These are phyloP conservation scores for Citrus hindsii DNA, from an alignment of 345 rosid genomes.

Conservation along the genomic window DNA sequence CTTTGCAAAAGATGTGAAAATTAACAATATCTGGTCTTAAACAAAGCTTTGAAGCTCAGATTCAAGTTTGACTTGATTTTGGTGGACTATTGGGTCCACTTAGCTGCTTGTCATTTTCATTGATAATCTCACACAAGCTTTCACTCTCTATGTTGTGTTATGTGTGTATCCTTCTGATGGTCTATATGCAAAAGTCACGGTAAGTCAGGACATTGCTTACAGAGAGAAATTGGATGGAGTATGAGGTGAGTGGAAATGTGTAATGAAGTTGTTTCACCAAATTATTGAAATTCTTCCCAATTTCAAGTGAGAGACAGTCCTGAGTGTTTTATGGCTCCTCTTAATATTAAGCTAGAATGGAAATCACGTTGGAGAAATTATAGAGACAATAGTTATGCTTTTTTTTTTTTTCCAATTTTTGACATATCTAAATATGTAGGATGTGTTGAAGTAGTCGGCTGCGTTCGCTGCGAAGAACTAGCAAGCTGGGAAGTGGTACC, in stretches of 20 bases:
- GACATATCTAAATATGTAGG: constrained; percentile 28
- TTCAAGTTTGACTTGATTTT: background rate
- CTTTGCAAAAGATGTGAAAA: background rate
- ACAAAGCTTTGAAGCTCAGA: background rate
- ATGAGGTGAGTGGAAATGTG: background rate
- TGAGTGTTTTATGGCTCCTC: background rate
- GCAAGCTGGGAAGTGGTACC: constrained; percentile 55
- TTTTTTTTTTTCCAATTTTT: background rate
- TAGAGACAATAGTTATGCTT: background rate
- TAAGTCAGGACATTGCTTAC: background rate
- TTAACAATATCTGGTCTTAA: background rate
- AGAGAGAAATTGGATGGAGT: background rate
- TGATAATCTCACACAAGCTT: background rate
- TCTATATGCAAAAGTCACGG: background rate
- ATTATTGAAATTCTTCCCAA: background rate
- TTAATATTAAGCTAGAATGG: background rate
- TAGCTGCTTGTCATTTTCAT: background rate
- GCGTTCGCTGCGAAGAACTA: constrained; percentile 51
- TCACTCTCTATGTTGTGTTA: background rate
- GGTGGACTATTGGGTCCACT: background rate
- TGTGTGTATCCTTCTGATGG: background rate
- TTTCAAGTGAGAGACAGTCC: background rate
- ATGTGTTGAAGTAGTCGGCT: constrained; percentile 66
- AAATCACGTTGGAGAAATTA: background rate
- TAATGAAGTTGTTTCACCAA: background rate